phyloP scores from a whole-genome alignment of 148 eudicot species.

The Heliosperma pusillum region DNA sequence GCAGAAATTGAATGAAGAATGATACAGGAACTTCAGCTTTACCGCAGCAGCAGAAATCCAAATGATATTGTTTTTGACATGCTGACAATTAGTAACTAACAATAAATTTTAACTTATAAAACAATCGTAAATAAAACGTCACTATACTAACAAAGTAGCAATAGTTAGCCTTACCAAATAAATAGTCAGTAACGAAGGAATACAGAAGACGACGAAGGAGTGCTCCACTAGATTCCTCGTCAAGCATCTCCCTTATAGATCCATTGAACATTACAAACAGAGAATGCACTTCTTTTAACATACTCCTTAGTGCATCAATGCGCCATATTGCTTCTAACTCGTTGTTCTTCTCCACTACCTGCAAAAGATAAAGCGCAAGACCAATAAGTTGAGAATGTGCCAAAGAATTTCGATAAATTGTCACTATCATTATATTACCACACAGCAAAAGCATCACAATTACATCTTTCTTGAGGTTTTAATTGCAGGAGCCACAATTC shows the following conservation, averaged over 20 bases:
- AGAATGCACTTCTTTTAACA: constrained; percentile 88
- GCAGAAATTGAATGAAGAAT: constrained; percentile 63
- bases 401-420: background rate
- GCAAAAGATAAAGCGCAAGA: constrained; percentile 12
- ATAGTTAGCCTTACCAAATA: constrained; percentile 61
- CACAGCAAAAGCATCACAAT: background rate
- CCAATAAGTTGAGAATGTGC: background rate
- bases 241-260: constrained; percentile 66
- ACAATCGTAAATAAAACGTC: constrained; percentile 20
- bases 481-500: background rate
- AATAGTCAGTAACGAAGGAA: constrained; percentile 72
- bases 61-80: constrained; percentile 72
- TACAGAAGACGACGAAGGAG: constrained; percentile 62
- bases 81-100: constrained; percentile 96
- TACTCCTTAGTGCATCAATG: constrained; percentile 65
- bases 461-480: background rate
- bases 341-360: constrained; percentile 85
- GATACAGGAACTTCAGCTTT: constrained; percentile 79
- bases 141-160: background rate
- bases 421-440: background rate
- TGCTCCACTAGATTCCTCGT: constrained; percentile 77
- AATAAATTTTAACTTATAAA: constrained; percentile 48
- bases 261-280: constrained; percentile 89
- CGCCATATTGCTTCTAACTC: constrained; percentile 83
- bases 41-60: constrained; percentile 99